These are phyloP conservation scores for Allium sativum DNA, from an alignment of 106 monocot genomes.

Conservation along the genomic window DNA sequence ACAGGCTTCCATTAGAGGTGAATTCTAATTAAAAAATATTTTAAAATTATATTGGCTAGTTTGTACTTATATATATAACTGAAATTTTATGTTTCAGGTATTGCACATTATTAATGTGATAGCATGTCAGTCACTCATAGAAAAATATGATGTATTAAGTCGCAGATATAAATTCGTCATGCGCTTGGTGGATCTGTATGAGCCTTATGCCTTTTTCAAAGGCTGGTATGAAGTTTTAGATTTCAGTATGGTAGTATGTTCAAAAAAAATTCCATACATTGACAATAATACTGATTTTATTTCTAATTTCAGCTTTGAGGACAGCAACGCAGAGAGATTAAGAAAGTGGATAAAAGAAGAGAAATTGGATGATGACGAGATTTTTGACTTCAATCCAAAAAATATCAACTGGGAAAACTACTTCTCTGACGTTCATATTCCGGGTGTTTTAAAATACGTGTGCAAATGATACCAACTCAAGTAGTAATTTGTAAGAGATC, in stretches of 20 bases:
- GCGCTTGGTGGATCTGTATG: conserved; percentile 49
- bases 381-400: conserved; percentile 37
- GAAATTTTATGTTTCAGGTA: conserved; percentile 12
- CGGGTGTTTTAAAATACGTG: conserved; percentile 38
- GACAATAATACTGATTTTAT: not conserved
- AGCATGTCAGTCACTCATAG: conserved; percentile 17
- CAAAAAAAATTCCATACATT: not conserved
- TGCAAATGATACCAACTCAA: conserved; percentile 9
- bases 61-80: not conserved
- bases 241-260: not conserved
- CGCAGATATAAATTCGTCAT: conserved; percentile 38
- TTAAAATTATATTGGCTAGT: not conserved
- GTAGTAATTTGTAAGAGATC: too few species aligned
- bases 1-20: conserved; percentile 57
- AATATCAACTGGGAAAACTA: conserved; percentile 45
- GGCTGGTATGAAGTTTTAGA: conserved; percentile 29
- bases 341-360: conserved; percentile 9
- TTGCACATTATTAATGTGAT: conserved; percentile 29
- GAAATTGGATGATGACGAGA: not conserved
- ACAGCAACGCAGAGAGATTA: conserved; percentile 22
- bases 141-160: conserved; percentile 19
- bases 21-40: not conserved
- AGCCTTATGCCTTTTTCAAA: conserved; percentile 57
- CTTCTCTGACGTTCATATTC: conserved; percentile 36
- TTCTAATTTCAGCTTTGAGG: conserved; percentile 37